Evolutionary conservation across 305 asterid genomes (phyloP), one percentile per base, ranked within the genome.

Genomic region (Fraxinus dipetala): DNA sequence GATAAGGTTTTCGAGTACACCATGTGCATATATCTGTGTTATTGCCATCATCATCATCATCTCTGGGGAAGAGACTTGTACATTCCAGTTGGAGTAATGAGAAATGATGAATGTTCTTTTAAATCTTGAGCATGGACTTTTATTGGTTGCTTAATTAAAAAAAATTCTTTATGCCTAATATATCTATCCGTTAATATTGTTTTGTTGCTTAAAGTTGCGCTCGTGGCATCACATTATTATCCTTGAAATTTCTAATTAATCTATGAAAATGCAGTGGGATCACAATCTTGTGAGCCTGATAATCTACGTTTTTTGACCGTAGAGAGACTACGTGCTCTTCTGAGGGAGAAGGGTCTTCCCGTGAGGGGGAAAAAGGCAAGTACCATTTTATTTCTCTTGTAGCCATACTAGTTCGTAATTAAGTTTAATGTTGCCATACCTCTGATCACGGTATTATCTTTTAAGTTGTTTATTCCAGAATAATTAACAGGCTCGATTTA

Each of bases 271-370:
- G 82, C 43, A 81, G 86, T 76, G 69, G 85, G 85, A 74, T 74
- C 85, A 14, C 75, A 69, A 81, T 78, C 87, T n/a, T 59, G 75
- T 26, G 85, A 24, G 69, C 81, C 67, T 67, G 87, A 72, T 63
- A 83, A 89, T 85, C 84, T 92, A 51, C 95, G 87, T 80, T 84
- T 87, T 79, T 82, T 93, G 89, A 95, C 97, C 0, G 97, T 92
- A 9, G 96, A 91, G 65, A 92, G 87, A 78, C 86, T 95, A 10
- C 95, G 98, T 75, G 86, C 85, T 78, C 87, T 95, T 79, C 88
- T 95, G 45, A 88, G 83, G 90, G 98, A 89, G 83, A 95, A 85
- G 86, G 96, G 97, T 75, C 94, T 95, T 84, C 89, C 94, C 5
- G 80, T 77, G 61, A 91, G 83, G 40, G 98, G 98, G 73, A 92